These are phyloP conservation scores for Echium plantagineum DNA, from an alignment of 257 asterid genomes.

Conservation along the genomic window DNA sequence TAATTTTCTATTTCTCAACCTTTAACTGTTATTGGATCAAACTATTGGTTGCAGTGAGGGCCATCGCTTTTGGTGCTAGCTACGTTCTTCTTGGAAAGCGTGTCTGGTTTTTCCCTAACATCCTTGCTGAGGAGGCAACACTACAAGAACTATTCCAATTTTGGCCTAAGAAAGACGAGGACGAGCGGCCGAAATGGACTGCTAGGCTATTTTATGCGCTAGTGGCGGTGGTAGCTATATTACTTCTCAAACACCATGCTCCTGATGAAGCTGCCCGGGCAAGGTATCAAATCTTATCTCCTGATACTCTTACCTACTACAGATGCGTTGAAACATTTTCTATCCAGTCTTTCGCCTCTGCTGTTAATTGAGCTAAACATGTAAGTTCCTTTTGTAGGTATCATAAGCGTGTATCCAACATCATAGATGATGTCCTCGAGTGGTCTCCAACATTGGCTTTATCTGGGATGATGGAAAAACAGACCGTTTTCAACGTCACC, in stretches of 20 bases:
- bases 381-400: constrained; percentile 45
- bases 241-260: constrained; percentile 90
- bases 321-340: background rate
- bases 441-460: constrained; percentile 94
- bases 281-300: constrained; percentile 37
- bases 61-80: constrained; percentile 58
- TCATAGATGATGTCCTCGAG: constrained; percentile 91
- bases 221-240: constrained; percentile 49
- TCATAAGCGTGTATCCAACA: constrained; percentile 88
- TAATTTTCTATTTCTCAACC: background rate
- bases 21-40: background rate
- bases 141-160: constrained; percentile 91
- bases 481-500: constrained; percentile 37
- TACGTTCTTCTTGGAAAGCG: constrained; percentile 85
- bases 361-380: constrained; percentile 47
- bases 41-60: constrained; percentile 55
- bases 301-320: background rate
- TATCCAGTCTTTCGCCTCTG: background rate
- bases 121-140: constrained; percentile 99
- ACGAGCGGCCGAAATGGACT: constrained; percentile 88
- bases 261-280: constrained; percentile 99
- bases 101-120: constrained; percentile 96
- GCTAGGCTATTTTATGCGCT: constrained; percentile 76
- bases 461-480: constrained; percentile 95
- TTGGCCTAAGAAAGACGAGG: constrained; percentile 96